phyloP scores from a whole-genome alignment of 371 early-diverging fungal genomes.

The Dinochytrium kinnereticum region DNA sequence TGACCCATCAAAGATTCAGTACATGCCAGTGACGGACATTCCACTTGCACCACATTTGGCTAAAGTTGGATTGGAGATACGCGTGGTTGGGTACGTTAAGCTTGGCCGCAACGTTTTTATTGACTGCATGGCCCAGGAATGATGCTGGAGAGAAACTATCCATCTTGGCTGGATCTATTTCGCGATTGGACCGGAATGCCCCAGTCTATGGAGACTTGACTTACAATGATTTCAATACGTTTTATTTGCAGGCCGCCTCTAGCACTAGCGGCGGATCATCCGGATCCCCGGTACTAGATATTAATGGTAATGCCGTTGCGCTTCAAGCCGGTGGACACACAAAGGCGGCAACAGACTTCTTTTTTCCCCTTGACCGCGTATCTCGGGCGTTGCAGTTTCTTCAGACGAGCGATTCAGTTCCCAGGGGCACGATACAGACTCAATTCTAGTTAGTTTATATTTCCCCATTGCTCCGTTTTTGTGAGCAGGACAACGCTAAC shows the following conservation, averaged over 20 bases:
- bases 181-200: slow-evolving; percentile 84
- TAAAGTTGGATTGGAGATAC: slow-evolving; percentile 88
- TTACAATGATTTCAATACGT: slow-evolving; percentile 62
- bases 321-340: slow-evolving; percentile 76
- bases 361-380: slow-evolving; percentile 79
- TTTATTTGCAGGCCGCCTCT: slow-evolving; percentile 59
- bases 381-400: slow-evolving; percentile 78
- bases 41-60: slow-evolving; percentile 81
- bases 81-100: slow-evolving; percentile 77
- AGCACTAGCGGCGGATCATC: slow-evolving; percentile 62
- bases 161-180: slow-evolving; percentile 86
- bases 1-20: slow-evolving; percentile 78
- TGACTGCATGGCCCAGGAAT: slow-evolving; percentile 50
- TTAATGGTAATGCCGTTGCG: slow-evolving; percentile 91
- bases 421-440: slow-evolving; percentile 89
- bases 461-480: no score
- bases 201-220: slow-evolving; percentile 59
- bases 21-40: slow-evolving; percentile 81
- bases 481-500: neutral
- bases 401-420: slow-evolving; percentile 69
- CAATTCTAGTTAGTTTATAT: slow-evolving; percentile 56
- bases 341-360: slow-evolving; percentile 88
- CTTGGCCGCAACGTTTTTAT: neutral
- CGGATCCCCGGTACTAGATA: slow-evolving; percentile 92
- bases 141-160: slow-evolving; percentile 93